Percentiles rank a stretch among this genome's conserved stretches.
phyloP scores from a whole-genome alignment of 257 asterid species.

The Vinca minor region DNA sequence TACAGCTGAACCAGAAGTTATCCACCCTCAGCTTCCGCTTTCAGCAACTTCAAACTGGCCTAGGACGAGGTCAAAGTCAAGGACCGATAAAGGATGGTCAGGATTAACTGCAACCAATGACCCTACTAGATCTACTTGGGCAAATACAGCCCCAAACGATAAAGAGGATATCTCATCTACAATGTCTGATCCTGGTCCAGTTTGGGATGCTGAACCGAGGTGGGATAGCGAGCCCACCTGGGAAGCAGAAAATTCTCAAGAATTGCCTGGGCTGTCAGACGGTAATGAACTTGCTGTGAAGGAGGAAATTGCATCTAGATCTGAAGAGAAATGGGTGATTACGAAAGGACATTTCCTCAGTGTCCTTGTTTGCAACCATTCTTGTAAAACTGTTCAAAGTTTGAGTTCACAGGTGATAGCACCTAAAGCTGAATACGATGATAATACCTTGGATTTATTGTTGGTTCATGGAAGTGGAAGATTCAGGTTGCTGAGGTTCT shows the following conservation, averaged over 20 bases:
- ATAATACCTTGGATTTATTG: slow-evolving; percentile 67
- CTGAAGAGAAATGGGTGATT: slow-evolving; percentile 79
- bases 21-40: slow-evolving; percentile 72
- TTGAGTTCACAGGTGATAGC: slow-evolving; percentile 94
- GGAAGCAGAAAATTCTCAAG: slow-evolving; percentile 58
- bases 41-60: slow-evolving; percentile 80
- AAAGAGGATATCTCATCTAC: slow-evolving; percentile 97
- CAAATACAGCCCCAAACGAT: slow-evolving; percentile 50
- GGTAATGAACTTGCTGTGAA: slow-evolving; percentile 34
- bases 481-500: slow-evolving; percentile 71
- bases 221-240: slow-evolving; percentile 82
- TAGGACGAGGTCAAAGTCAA: slow-evolving; percentile 83
- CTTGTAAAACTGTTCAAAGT: slow-evolving; percentile 92
- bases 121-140: slow-evolving; percentile 68
- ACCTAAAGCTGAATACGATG: slow-evolving; percentile 94
- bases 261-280: slow-evolving; percentile 59
- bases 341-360: slow-evolving; percentile 74
- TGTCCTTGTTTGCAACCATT: slow-evolving; percentile 82
- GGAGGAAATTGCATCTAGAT: slow-evolving; percentile 30
- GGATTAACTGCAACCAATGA: slow-evolving; percentile 53
- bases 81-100: slow-evolving; percentile 63
- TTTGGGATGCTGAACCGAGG: slow-evolving; percentile 96
- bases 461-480: slow-evolving; percentile 90
- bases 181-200: slow-evolving; percentile 94
- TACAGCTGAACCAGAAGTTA: slow-evolving; percentile 78